Conservation (phyloP, 441 rosid genomes). For the Francoa sonchifolia region DNA sequence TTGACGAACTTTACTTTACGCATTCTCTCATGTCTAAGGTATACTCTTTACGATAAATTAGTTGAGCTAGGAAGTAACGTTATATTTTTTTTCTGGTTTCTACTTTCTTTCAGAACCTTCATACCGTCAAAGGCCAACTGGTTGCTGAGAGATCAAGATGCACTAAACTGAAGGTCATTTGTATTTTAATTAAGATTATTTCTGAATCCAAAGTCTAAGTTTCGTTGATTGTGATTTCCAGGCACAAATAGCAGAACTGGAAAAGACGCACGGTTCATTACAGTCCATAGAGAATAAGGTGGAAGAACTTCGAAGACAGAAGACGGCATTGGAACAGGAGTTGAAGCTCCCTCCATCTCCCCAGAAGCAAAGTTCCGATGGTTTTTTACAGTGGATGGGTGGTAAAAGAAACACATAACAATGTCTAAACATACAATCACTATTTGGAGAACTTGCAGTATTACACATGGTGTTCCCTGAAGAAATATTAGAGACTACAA, state of each 20-base stretch:
- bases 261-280: constrained; percentile 66
- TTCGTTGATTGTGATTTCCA: constrained; percentile 22
- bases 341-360: constrained; percentile 38
- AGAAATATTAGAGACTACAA: too few relatives aligned
- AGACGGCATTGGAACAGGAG: constrained; percentile 51
- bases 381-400: constrained; percentile 69
- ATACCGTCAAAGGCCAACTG: constrained; percentile 81
- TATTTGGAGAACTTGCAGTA: too few relatives aligned
- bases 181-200: neutral
- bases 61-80: neutral
- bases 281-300: constrained; percentile 68
- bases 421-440: too few relatives aligned
- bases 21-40: constrained; percentile 36
- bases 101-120: constrained; percentile 15
- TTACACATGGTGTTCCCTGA: too few relatives aligned
- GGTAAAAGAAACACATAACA: too few relatives aligned
- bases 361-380: constrained; percentile 67
- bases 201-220: too few relatives aligned
- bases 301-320: constrained; percentile 61
- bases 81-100: constrained; percentile 10
- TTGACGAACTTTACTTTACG: constrained; percentile 18
- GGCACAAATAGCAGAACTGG: constrained; percentile 87
- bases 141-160: constrained; percentile 92
- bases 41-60: neutral
- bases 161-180: constrained; percentile 74